Base-by-base conservation (phyloP, 1,139 yeast genomes). In the Saccharomyces hybrid region DNA sequence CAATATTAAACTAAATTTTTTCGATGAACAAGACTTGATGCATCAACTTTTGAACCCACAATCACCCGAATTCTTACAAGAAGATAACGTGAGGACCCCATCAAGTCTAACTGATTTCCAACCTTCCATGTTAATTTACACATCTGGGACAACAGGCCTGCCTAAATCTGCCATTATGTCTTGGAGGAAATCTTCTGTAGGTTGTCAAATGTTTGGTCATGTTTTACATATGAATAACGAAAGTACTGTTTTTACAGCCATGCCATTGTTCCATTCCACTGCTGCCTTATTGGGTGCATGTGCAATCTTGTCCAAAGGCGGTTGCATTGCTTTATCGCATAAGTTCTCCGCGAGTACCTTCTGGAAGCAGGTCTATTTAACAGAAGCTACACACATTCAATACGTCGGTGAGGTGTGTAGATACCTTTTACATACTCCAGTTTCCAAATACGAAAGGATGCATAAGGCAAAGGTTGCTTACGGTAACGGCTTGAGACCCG, bases 391-490 rank as follows among this genome's bases (percentile, higher is more conserved):
- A 7, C 88, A 88, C 59, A 79, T 89, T 54, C 97, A 91, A 72
- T 91, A 91, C 63, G 98, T 93, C 14, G 99, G 99, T 26, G 99
- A 93, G 71, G 91, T 90, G 46, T 89, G 98, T 70, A 81, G 99
- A 54, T 93, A 90, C 68, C 76, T 91, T 59, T 72, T 88, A 58
- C 83, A 85, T 61, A 78, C 93, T 1, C 83, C 85, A 48, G 71
- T 71, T 7, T 83, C 72, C 31, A 76, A 77, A 14, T 91, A 88
- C 67, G 96, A 91, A 66, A 71, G 73, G 46, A 71, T 71, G 48
- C 97, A 91, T 66, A 65, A 72, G 16, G 85, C 88, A 7, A 73
- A 73, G 49, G 80, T 84, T 47, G 98, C 97, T 0, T 84, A 84
- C 68, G 99, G 99, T 53, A 93, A 93, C 69, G 99, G 99, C 0